These are phyloP conservation scores for Lasiodiplodia gonubiensis DNA, from an alignment of 2,329 filamentous ascomycete genomes.

Conservation along the genomic window DNA sequence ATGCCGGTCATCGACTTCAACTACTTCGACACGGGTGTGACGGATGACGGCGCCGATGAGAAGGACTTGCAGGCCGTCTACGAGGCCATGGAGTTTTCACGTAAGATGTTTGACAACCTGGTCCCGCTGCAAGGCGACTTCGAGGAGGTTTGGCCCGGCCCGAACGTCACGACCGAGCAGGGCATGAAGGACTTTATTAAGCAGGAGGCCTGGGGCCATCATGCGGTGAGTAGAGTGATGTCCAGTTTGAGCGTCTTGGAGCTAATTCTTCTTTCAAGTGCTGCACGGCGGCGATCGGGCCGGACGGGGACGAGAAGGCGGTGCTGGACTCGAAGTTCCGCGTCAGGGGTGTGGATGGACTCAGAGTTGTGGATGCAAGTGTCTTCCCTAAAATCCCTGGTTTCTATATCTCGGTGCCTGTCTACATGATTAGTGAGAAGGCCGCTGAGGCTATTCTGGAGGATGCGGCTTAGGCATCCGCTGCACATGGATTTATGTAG, in stretches of 20 bases:
- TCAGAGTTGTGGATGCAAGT: slow-evolving; percentile 68
- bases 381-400: slow-evolving; percentile 64
- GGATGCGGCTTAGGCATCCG: background rate
- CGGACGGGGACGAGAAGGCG: slow-evolving; percentile 58
- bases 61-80: slow-evolving; percentile 57
- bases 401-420: slow-evolving; percentile 57
- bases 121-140: slow-evolving; percentile 41
- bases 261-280: slow-evolving; percentile 35
- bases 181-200: slow-evolving; percentile 46
- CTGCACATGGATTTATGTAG: background rate
- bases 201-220: slow-evolving; percentile 53
- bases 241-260: background rate
- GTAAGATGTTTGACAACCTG: slow-evolving; percentile 44
- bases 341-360: slow-evolving; percentile 60
- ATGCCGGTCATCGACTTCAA: slow-evolving; percentile 61
- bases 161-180: slow-evolving; percentile 48
- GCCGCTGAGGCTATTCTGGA: slow-evolving; percentile 56
- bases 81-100: slow-evolving; percentile 61
- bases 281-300: slow-evolving; percentile 62
- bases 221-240: slow-evolving; percentile 45
- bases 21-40: slow-evolving; percentile 38
- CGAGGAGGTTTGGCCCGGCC: slow-evolving; percentile 51
- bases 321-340: slow-evolving; percentile 64
- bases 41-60: slow-evolving; percentile 33
- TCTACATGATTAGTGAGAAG: slow-evolving; percentile 66